These are phyloP conservation scores for Beverwykella pulmonaria DNA, from an alignment of 495 filamentous ascomycete genomes.

Conservation along the genomic window DNA sequence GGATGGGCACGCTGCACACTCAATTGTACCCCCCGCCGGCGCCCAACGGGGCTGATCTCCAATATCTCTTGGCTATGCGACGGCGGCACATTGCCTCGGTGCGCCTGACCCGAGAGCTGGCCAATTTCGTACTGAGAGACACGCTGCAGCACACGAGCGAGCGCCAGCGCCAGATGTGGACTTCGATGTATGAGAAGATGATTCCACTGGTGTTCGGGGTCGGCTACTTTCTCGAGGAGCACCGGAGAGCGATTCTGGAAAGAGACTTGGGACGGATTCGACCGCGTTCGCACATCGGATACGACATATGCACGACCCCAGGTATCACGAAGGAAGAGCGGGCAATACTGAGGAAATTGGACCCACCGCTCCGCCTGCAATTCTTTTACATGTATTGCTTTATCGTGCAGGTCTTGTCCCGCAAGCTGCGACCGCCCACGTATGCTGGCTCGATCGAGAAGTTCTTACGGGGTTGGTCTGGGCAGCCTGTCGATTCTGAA, in stretches of 20 bases:
- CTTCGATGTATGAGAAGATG: constrained; percentile 34
- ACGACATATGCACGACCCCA: constrained; percentile 30
- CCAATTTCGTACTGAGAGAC: constrained; percentile 33
- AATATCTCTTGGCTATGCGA: constrained; percentile 34
- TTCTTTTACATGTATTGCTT: constrained; percentile 39
- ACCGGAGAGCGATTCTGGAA: constrained; percentile 30
- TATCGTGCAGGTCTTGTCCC: constrained; percentile 30
- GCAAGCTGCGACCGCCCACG: constrained; percentile 33
- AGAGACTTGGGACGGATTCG: constrained; percentile 26
- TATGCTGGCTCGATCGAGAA: constrained; percentile 34
- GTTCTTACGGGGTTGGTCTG: constrained; percentile 28
- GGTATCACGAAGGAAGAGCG: constrained; percentile 30
- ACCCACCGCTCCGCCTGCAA: constrained; percentile 27
- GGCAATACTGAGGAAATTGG: constrained; percentile 21
- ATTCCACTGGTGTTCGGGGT: constrained; percentile 35
- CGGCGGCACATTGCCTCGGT: constrained; percentile 33
- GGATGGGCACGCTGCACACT: constrained; percentile 24
- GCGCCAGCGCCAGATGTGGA: constrained; percentile 33
- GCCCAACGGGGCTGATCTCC: constrained; percentile 27
- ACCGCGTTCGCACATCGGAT: constrained; percentile 26
- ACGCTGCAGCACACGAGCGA: constrained; percentile 26
- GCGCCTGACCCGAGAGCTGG: constrained; percentile 31
- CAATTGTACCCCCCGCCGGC: constrained; percentile 35
- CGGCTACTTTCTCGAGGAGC: constrained; percentile 36
- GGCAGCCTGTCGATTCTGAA: constrained; percentile 17